phyloP scores from a whole-genome alignment of 345 rosid genomes.

The Populus alba region DNA sequence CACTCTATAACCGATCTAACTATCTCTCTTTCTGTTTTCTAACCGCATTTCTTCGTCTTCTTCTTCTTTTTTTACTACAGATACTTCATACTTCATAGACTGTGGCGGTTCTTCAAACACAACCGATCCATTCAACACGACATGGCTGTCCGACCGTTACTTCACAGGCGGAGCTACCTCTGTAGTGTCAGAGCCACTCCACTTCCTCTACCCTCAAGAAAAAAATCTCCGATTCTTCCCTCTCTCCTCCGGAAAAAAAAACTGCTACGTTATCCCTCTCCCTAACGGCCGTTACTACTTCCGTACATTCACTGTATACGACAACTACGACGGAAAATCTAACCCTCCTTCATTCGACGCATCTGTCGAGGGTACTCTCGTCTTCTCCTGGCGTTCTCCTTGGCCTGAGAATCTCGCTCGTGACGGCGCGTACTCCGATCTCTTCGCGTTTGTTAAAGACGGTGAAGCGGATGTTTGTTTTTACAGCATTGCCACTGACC shows the following conservation, averaged over 20 bases:
- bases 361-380: constrained; percentile 86
- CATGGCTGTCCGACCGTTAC: constrained; percentile 80
- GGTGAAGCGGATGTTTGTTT: constrained; percentile 86
- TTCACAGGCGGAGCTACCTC: constrained; percentile 71
- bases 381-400: constrained; percentile 91
- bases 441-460: constrained; percentile 67
- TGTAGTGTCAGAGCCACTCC: constrained; percentile 87
- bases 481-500: constrained; percentile 90
- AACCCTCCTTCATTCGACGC: constrained; percentile 83
- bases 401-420: constrained; percentile 61
- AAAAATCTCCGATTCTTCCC: constrained; percentile 86
- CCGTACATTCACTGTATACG: constrained; percentile 94
- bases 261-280: constrained; percentile 82
- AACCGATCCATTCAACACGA: constrained; percentile 61
- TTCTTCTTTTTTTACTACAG: constrained; percentile 30
- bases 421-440: constrained; percentile 93
- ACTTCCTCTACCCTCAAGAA: constrained; percentile 60
- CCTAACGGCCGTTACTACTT: constrained; percentile 78
- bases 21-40: background rate
- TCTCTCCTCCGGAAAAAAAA: constrained; percentile 85
- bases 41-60: background rate
- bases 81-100: constrained; percentile 66
- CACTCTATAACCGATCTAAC: background rate
- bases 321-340: constrained; percentile 88
- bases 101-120: constrained; percentile 61